phyloP scores from a whole-genome alignment of 345 rosid species.

The Leavenworthia alabamica region DNA sequence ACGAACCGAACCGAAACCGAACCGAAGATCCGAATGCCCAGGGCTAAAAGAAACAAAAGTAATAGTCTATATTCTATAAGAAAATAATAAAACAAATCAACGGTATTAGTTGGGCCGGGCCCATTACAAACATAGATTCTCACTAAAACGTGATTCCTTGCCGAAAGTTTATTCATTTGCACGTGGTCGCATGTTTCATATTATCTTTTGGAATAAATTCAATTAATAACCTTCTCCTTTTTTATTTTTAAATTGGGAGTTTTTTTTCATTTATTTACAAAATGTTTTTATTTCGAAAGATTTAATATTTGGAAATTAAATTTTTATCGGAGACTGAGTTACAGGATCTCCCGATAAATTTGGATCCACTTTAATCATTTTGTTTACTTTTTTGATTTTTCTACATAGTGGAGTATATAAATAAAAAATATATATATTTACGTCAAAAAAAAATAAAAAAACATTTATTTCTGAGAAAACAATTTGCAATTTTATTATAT shows the following conservation, averaged over 20 bases:
- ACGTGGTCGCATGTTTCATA: background rate
- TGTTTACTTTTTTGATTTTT: background rate
- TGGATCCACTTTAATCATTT: conserved; percentile 26
- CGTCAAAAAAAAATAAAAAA: too few relatives aligned
- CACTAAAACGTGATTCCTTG: background rate
- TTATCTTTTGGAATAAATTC: background rate
- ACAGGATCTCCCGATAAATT: conserved; percentile 9
- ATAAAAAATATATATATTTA: background rate
- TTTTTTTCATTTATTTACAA: background rate
- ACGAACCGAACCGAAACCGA: too few relatives aligned
- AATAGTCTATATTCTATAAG: too few relatives aligned
- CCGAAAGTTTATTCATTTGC: background rate
- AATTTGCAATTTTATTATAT: too few relatives aligned
- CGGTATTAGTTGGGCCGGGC: conserved; percentile 15
- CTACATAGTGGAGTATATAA: background rate
- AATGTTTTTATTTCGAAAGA: background rate
- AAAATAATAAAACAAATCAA: too few relatives aligned
- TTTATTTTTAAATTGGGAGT: too few relatives aligned
- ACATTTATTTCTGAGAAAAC: too few relatives aligned
- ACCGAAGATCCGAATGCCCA: too few relatives aligned
- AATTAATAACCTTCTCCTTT: background rate
- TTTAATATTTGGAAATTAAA: background rate
- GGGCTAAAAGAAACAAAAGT: too few relatives aligned
- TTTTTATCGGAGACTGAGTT: background rate
- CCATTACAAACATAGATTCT: background rate